phyloP scores from a whole-genome alignment of 495 filamentous ascomycete species.

The Saxispiralis lemnorum region DNA sequence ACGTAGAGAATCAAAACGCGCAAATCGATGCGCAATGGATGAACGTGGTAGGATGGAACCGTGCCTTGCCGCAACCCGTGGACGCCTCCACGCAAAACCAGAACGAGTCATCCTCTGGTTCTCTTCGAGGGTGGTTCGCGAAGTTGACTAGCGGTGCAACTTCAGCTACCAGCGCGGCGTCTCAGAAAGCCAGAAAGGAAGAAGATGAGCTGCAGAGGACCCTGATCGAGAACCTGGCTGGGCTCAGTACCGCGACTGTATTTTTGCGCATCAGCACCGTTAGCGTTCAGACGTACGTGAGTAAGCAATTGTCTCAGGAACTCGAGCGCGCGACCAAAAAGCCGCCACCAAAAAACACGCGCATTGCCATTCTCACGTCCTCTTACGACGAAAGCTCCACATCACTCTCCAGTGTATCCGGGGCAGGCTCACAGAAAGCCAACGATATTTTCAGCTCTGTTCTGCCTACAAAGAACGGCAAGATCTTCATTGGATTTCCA shows the following conservation, averaged over 20 bases:
- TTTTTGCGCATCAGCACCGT: slow-evolving; percentile 80
- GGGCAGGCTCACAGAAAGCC: slow-evolving; percentile 34
- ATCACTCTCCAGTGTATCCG: slow-evolving; percentile 27
- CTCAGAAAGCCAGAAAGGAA: slow-evolving; percentile 28
- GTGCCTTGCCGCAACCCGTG: not conserved
- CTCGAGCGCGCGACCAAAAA: slow-evolving; percentile 96
- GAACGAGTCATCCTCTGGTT: slow-evolving; percentile 27
- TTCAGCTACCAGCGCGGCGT: slow-evolving; percentile 22
- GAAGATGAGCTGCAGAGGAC: slow-evolving; percentile 38
- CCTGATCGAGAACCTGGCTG: slow-evolving; percentile 50
- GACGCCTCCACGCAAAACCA: slow-evolving; percentile 10
- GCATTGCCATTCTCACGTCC: slow-evolving; percentile 70
- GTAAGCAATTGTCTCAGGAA: slow-evolving; percentile 52
- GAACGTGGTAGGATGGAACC: slow-evolving; percentile 68
- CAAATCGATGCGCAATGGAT: slow-evolving; percentile 89
- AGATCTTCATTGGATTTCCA: slow-evolving; percentile 93
- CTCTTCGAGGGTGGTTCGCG: slow-evolving; percentile 66
- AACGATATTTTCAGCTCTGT: slow-evolving; percentile 76
- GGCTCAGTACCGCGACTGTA: slow-evolving; percentile 49
- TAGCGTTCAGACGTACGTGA: slow-evolving; percentile 53
- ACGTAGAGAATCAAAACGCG: slow-evolving; percentile 58
- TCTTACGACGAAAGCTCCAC: slow-evolving; percentile 69
- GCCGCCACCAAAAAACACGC: slow-evolving; percentile 71
- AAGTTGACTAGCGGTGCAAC: slow-evolving; percentile 39
- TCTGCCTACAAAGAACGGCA: slow-evolving; percentile 70